Evolutionary conservation across 257 asterid species (phyloP).

Genomic region (Lantana camara): DNA sequence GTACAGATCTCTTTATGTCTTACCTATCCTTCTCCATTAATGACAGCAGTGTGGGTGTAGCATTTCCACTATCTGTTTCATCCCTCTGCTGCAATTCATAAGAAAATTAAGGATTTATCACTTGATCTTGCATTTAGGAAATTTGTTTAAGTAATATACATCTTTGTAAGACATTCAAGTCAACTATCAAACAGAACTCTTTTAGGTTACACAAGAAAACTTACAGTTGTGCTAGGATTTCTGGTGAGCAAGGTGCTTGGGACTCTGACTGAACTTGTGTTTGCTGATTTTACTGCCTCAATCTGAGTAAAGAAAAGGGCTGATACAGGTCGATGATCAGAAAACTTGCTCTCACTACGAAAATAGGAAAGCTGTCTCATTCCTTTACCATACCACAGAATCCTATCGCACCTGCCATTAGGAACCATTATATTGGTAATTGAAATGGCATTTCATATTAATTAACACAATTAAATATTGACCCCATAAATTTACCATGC

Average conservation of each 20-base stretch:
- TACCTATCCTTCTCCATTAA: constrained; percentile 46
- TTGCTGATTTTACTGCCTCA: constrained; percentile 40
- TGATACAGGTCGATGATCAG: constrained; percentile 93
- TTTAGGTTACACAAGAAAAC: constrained; percentile 27
- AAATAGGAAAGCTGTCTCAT: constrained; percentile 80
- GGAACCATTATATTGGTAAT: constrained; percentile 14
- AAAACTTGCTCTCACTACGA: constrained; percentile 91
- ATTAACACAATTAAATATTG: neutral
- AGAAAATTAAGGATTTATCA: constrained; percentile 11
- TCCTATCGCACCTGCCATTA: constrained; percentile 87
- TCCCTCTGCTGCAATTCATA: constrained; percentile 39
- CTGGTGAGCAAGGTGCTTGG: constrained; percentile 29
- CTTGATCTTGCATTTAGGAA: constrained; percentile 9
- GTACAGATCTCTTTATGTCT: constrained; percentile 33
- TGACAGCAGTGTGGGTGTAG: constrained; percentile 41
- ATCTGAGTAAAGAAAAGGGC: constrained; percentile 75
- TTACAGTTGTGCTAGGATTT: constrained; percentile 46
- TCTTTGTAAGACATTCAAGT: constrained; percentile 5
- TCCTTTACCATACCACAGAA: constrained; percentile 91
- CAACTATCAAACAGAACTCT: constrained; percentile 1
- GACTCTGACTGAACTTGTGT: constrained; percentile 33
- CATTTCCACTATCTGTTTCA: constrained; percentile 36
- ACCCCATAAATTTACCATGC: constrained; percentile 69
- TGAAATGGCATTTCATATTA: neutral
- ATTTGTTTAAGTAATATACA: neutral